These are phyloP conservation scores for Phytomonas francai DNA, from an alignment of 208 protist genomes.

Conservation along the genomic window DNA sequence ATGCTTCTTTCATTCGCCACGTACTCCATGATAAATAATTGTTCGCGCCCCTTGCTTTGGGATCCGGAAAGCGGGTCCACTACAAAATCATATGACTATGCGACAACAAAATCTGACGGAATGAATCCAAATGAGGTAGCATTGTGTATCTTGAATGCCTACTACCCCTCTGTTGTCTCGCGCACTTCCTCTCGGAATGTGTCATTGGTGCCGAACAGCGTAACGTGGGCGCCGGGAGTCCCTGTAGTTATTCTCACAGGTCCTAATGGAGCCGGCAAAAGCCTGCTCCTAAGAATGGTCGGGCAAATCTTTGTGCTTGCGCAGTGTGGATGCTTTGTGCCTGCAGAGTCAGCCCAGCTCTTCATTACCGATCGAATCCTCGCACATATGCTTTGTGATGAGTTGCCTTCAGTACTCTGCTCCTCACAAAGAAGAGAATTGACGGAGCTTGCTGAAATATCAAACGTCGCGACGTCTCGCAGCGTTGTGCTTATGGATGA, in stretches of 20 bases:
- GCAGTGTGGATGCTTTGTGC: conserved; percentile 91
- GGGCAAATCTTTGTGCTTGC: conserved; percentile 86
- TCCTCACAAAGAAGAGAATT: conserved; percentile 71
- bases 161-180: not conserved
- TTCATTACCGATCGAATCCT: conserved; percentile 62
- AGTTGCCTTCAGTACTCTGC: conserved; percentile 35
- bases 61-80: conserved; percentile 17
- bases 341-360: conserved; percentile 42
- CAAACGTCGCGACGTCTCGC: conserved; percentile 72
- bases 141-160: not conserved
- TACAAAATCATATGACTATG: not conserved
- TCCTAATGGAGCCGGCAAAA: conserved; percentile 93
- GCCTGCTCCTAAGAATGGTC: conserved; percentile 86
- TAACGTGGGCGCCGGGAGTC: conserved; percentile 21
- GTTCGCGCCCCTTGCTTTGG: conserved; percentile 35
- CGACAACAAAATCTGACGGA: conserved; percentile 12
- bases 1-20: conserved; percentile 64
- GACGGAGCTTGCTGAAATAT: conserved; percentile 63
- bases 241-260: conserved; percentile 82
- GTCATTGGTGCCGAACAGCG: not conserved
- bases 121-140: not conserved
- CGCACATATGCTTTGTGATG: conserved; percentile 80
- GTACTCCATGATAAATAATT: conserved; percentile 39
- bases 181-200: not conserved
- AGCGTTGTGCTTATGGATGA: conserved; percentile 97